Percentiles rank a stretch among this genome's conserved stretches.
Conservation (phyloP, 2,329 filamentous ascomycete species). For the Piedraia hortae region DNA sequence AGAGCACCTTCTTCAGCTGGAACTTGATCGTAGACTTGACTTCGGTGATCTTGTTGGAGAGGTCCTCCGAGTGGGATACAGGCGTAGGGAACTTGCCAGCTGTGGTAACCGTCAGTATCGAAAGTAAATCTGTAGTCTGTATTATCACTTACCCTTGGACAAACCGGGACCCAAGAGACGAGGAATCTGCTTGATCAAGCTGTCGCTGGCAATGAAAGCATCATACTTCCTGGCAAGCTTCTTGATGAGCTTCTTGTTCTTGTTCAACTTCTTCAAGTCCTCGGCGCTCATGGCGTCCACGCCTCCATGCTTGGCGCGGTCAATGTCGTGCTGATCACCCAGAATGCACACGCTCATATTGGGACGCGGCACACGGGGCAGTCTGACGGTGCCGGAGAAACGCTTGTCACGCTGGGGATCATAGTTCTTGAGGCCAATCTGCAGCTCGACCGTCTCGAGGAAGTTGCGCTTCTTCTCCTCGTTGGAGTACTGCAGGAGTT, state of each 20-base stretch:
- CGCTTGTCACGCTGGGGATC: constrained; percentile 99
- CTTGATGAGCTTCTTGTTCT: constrained; percentile 99
- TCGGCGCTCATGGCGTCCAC: constrained; percentile 96
- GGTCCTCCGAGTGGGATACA: constrained; percentile 87
- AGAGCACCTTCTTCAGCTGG: constrained; percentile 99
- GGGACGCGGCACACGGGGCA: constrained; percentile 73
- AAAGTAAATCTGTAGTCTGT: neutral
- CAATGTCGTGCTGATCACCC: constrained; percentile 92
- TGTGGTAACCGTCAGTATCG: constrained; percentile 13
- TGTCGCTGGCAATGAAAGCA: constrained; percentile 90
- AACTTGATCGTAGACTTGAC: constrained; percentile 99
- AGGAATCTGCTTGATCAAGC: constrained; percentile 97
- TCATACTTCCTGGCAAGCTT: constrained; percentile 99
- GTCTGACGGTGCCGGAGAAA: constrained; percentile 98
- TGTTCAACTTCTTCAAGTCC: constrained; percentile 99
- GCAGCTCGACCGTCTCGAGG: constrained; percentile 36
- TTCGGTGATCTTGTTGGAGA: constrained; percentile 85
- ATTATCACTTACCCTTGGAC: constrained; percentile 46
- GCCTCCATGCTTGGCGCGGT: constrained; percentile 97
- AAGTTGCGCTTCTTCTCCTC: constrained; percentile 18
- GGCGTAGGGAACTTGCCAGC: constrained; percentile 99
- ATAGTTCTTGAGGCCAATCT: constrained; percentile 91
- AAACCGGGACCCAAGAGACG: constrained; percentile 98
- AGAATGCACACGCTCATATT: constrained; percentile 76
- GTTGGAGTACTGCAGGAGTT: constrained; percentile 69